Evolutionary conservation across 306 rosid genomes (phyloP).

Genomic region (Rosa rugosa): DNA sequence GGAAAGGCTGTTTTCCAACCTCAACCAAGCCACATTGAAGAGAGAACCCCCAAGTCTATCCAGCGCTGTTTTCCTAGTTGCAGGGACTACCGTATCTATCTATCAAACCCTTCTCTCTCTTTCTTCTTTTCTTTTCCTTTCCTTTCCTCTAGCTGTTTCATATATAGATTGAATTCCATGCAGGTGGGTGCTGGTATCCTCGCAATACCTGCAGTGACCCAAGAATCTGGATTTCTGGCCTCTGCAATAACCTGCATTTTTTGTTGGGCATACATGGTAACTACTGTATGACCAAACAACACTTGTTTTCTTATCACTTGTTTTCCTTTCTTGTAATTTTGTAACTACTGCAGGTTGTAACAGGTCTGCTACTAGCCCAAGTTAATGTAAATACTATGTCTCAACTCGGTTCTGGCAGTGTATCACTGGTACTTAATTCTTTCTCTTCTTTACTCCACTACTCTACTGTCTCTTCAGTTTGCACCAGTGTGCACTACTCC

Average conservation of each 20-base stretch:
- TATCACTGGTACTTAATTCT: constrained; percentile 57
- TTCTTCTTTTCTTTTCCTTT: neutral
- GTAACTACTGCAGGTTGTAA: constrained; percentile 67
- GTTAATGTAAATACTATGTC: constrained; percentile 80
- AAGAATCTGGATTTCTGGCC: constrained; percentile 78
- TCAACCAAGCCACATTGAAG: constrained; percentile 63
- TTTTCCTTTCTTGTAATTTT: too few species aligned
- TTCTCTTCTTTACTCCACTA: neutral
- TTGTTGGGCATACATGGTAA: constrained; percentile 77
- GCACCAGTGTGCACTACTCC: too few species aligned
- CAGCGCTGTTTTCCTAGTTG: constrained; percentile 65
- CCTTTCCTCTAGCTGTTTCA: neutral
- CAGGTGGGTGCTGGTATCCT: constrained; percentile 86
- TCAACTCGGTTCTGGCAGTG: constrained; percentile 77
- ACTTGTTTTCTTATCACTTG: neutral
- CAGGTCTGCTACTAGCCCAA: constrained; percentile 79
- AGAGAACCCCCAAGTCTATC: constrained; percentile 84
- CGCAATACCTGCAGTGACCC: constrained; percentile 80
- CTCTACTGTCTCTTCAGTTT: too few species aligned
- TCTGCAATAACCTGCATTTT: constrained; percentile 59
- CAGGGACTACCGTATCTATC: constrained; percentile 59
- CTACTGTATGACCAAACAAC: too few species aligned
- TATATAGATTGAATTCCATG: neutral
- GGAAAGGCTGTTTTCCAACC: constrained; percentile 69
- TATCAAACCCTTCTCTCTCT: too few species aligned